Evolutionary conservation across 2,329 filamentous ascomycete genomes (phyloP).

Genomic region (Xylariaceae sp.): DNA sequence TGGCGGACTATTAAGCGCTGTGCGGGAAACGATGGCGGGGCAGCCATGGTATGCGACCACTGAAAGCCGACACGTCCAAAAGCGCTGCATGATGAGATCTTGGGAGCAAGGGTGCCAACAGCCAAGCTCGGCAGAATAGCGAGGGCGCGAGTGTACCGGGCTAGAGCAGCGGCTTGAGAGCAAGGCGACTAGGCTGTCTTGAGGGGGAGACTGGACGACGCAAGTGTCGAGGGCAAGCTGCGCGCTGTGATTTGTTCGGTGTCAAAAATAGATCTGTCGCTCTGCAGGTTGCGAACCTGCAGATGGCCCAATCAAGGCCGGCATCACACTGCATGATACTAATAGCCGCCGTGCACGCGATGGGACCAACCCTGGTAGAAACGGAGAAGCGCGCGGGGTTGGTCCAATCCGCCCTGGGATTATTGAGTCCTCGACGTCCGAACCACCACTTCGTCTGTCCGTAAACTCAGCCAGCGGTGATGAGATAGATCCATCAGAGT

Average conservation of each 20-base stretch:
- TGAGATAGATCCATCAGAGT: no score
- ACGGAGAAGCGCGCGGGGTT: constrained; percentile 21
- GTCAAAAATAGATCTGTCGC: constrained; percentile 24
- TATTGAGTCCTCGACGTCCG: not conserved
- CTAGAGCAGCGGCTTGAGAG: constrained; percentile 5
- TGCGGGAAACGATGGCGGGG: constrained; percentile 23
- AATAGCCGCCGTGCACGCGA: constrained; percentile 21
- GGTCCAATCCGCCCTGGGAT: constrained; percentile 1
- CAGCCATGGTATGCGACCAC: constrained; percentile 22
- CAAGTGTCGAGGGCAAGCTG: constrained; percentile 4
- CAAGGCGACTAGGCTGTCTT: not conserved
- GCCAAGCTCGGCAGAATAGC: not conserved
- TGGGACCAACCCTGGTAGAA: constrained; percentile 13
- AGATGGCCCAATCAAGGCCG: constrained; percentile 24
- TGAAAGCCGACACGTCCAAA: constrained; percentile 12
- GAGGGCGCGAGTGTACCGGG: constrained; percentile 8
- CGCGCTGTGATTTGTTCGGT: constrained; percentile 25
- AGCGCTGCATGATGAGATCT: constrained; percentile 11
- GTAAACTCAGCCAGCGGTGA: no score
- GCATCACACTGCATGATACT: constrained; percentile 27
- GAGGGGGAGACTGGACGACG: constrained; percentile 10
- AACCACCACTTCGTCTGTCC: no score
- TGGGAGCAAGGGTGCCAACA: constrained; percentile 14
- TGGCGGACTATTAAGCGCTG: constrained; percentile 27
- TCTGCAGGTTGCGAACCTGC: constrained; percentile 19